A percentile compares a stretch with the other conserved stretches of the same genome.
These are phyloP conservation scores for Conringia planisiliqua DNA, from an alignment of 345 rosid species.

Conservation along the genomic window DNA sequence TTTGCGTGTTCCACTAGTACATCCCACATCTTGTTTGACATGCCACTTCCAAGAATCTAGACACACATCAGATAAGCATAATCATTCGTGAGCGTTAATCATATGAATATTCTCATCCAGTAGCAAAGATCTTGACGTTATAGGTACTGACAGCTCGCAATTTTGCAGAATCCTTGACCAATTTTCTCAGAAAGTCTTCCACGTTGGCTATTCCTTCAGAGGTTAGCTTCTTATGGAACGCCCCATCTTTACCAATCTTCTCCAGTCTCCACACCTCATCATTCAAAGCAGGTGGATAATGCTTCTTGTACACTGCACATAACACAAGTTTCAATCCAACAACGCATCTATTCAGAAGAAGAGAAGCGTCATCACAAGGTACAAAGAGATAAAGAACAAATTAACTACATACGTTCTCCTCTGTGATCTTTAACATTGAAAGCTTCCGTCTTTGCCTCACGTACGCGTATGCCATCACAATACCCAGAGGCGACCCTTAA, in stretches of 20 bases:
- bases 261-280: conserved; percentile 96
- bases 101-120: not conserved
- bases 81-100: conserved; percentile 21
- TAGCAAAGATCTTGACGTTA: conserved; percentile 8
- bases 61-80: conserved; percentile 6
- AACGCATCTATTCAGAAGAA: not conserved
- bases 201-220: conserved; percentile 44
- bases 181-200: conserved; percentile 70
- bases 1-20: conserved; percentile 87
- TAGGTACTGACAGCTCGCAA: conserved; percentile 66
- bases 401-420: conserved; percentile 60
- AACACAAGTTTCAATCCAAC: not conserved
- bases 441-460: conserved; percentile 95
- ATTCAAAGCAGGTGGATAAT: conserved; percentile 75
- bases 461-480: conserved; percentile 63
- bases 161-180: conserved; percentile 57
- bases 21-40: conserved; percentile 99
- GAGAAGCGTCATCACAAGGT: not conserved
- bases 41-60: conserved; percentile 89
- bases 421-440: conserved; percentile 88
- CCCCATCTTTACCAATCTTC: conserved; percentile 94
- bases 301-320: conserved; percentile 85
- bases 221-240: conserved; percentile 86
- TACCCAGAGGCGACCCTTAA: conserved; percentile 64
- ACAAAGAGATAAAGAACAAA: not conserved